A percentile compares a stretch with the other conserved stretches of the same genome.
Conservation (phyloP, 192 early-diverging fungal genomes). For the Phycomyces nitens region DNA sequence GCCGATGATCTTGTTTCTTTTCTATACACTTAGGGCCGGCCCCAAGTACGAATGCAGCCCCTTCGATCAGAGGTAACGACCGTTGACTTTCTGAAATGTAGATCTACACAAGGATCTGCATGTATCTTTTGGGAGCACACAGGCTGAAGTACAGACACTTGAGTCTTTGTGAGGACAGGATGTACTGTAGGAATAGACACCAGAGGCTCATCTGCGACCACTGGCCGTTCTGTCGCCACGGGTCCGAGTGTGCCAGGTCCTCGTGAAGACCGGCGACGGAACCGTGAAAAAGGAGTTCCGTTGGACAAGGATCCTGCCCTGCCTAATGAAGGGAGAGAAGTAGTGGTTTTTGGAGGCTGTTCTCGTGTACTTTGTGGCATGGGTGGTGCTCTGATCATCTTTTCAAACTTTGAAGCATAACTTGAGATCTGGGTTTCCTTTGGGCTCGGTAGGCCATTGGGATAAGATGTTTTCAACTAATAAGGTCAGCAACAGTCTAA, state of each 20-base stretch:
- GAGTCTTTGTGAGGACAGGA: constrained; percentile 18
- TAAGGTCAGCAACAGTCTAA: too few relatives aligned
- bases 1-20: too few relatives aligned
- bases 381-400: too few relatives aligned
- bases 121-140: constrained; percentile 11
- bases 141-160: constrained; percentile 23
- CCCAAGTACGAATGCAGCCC: constrained; percentile 29
- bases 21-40: constrained; percentile 23
- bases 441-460: too few relatives aligned
- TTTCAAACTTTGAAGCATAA: too few relatives aligned
- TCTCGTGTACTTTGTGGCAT: too few relatives aligned
- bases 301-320: not conserved
- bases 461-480: too few relatives aligned
- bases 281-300: not conserved
- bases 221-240: not conserved
- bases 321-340: not conserved
- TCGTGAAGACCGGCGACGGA: not conserved
- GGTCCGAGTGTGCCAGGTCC: not conserved
- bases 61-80: constrained; percentile 32
- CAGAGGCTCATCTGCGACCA: not conserved
- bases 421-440: too few relatives aligned
- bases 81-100: constrained; percentile 13
- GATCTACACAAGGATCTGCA: constrained; percentile 22
- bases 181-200: constrained; percentile 18
- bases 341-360: not conserved